A percentile compares a stretch with the other conserved stretches of the same genome.
These are phyloP conservation scores for Hanseniaspora meyeri DNA, from an alignment of 805 yeast species.

Conservation along the genomic window DNA sequence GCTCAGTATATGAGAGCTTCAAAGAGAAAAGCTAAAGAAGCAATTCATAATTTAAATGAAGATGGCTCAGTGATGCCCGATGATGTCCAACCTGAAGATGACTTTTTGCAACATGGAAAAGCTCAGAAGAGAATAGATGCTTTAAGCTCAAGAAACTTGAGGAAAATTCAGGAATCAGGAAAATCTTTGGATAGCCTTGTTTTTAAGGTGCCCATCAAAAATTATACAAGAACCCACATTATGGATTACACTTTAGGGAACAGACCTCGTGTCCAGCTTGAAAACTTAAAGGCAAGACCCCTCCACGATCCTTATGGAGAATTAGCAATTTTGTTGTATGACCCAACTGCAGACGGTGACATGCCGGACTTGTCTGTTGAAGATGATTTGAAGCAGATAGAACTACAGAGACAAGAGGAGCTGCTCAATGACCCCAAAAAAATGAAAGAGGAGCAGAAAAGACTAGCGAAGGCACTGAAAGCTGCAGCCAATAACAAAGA, in stretches of 20 bases:
- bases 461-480: conserved; percentile 24
- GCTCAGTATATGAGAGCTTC: conserved; percentile 2
- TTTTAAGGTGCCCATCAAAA: conserved; percentile 47
- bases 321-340: conserved; percentile 85
- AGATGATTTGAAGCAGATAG: conserved; percentile 8
- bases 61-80: conserved; percentile 24
- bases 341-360: conserved; percentile 77
- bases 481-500: conserved; percentile 18
- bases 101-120: background rate
- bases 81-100: conserved; percentile 10
- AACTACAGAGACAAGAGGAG: conserved; percentile 16
- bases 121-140: conserved; percentile 40
- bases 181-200: conserved; percentile 27
- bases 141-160: conserved; percentile 40
- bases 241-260: conserved; percentile 83
- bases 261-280: conserved; percentile 41
- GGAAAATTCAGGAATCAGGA: conserved; percentile 30
- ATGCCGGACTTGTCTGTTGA: conserved; percentile 20
- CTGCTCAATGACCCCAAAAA: conserved; percentile 22
- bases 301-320: conserved; percentile 92
- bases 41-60: conserved; percentile 20
- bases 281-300: conserved; percentile 57
- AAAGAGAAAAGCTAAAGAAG: conserved; percentile 21
- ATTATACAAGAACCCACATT: conserved; percentile 26
- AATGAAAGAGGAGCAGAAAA: conserved; percentile 22